Evolutionary conservation across 306 rosid species (phyloP).

Genomic region (Prinsepia uniflora): DNA sequence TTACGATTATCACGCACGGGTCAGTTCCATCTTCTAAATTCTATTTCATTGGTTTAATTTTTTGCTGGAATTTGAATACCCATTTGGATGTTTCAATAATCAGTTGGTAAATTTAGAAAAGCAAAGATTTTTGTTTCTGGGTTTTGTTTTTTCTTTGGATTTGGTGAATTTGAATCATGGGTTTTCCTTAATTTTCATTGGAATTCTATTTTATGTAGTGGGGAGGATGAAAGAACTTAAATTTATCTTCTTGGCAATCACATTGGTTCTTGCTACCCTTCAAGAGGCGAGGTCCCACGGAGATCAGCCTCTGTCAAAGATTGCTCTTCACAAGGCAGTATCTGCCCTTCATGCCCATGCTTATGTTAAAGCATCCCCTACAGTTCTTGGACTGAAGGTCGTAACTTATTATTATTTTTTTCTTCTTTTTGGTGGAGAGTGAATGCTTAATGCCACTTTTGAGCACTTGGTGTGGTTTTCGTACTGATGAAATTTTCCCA

Average conservation of each 20-base stretch:
- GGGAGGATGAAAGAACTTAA: conserved; percentile 38
- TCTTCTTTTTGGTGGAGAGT: background rate
- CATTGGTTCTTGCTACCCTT: conserved; percentile 37
- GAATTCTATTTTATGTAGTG: conserved; percentile 26
- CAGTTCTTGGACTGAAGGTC: conserved; percentile 60
- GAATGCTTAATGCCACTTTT: background rate
- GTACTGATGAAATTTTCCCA: conserved; percentile 22
- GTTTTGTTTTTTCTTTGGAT: background rate
- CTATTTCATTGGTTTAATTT: background rate
- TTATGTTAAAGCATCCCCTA: conserved; percentile 49
- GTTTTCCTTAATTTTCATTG: conserved; percentile 1
- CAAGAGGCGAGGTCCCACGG: conserved; percentile 51
- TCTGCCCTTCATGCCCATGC: conserved; percentile 50
- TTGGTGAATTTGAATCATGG: background rate
- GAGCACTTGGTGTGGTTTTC: background rate
- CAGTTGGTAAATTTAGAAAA: background rate
- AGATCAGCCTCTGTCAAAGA: conserved; percentile 63
- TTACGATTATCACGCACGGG: background rate
- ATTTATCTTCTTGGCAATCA: conserved; percentile 32
- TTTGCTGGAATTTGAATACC: background rate
- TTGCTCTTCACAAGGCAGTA: conserved; percentile 49
- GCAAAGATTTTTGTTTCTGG: background rate
- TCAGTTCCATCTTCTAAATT: background rate
- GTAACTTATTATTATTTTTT: conserved; percentile 24
- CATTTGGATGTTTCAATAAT: background rate